Percentiles rank a stretch among this genome's conserved stretches.
Conservation (phyloP, 768 basidiomycete genomes). For the Serendipita vermifera region DNA sequence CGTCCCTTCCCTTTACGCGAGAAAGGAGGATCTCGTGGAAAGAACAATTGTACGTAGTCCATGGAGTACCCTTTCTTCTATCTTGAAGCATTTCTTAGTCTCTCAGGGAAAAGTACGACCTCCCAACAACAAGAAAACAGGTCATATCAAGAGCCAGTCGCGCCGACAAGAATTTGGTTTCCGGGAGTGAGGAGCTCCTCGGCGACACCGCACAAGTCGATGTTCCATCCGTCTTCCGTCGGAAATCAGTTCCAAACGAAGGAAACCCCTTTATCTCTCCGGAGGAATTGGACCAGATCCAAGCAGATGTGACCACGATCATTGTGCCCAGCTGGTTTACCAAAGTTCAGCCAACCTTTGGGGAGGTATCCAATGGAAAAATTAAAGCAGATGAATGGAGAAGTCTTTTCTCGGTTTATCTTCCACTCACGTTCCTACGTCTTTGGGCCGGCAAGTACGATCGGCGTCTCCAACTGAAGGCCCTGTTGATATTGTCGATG, state of each 20-base stretch:
- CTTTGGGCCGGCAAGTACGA: not conserved
- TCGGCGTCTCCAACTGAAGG: not conserved
- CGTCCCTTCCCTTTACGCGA: not conserved
- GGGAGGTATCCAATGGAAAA: not conserved
- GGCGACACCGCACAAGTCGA: not conserved
- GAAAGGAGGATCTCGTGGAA: not conserved
- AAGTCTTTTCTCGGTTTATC: not conserved
- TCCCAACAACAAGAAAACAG: not conserved
- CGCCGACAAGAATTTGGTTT: not conserved
- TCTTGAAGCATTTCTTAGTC: not conserved
- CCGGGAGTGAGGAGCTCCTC: not conserved
- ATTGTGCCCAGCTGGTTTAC: not conserved
- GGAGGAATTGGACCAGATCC: not conserved
- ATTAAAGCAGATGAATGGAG: not conserved
- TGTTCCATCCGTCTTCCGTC: not conserved
- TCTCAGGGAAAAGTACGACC: not conserved
- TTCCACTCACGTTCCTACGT: not conserved
- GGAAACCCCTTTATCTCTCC: not conserved
- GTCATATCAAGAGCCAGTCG: not conserved
- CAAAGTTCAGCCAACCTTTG: not conserved
- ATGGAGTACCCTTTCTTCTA: not conserved
- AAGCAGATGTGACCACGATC: not conserved
- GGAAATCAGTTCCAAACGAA: not conserved
- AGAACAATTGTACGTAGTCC: not conserved
- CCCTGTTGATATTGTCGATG: not conserved